Evolutionary conservation across 139 green algal species (phyloP), one percentile per base, ranked within the genome.

Genomic region (Tetradesmus lagerheimii): DNA sequence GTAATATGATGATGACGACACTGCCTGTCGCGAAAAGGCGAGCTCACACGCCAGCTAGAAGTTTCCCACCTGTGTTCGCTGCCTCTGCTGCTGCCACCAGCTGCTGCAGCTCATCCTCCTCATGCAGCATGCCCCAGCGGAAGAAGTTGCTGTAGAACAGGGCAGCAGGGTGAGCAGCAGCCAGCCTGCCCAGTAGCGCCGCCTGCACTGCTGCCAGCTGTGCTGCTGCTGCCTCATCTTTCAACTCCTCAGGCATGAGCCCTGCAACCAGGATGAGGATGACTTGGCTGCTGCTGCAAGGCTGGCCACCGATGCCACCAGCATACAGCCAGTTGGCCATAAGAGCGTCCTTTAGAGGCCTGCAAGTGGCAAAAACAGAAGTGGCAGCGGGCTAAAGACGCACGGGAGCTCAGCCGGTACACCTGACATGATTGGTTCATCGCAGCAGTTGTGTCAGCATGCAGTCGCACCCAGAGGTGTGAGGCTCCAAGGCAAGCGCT

Each of bases 101-200:
- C 82, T 77, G 35, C 53, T 87, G 50, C 38, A 87, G 82, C 82
- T 87, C 82, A 15, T 53, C 35, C 57, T 62, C 34, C 57, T 87
- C 78, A 27, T 71, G 43, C 41, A 67, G 34, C 80, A 85, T 75
- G 50, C 83, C 83, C 62, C 83, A 89, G 4, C 84, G 29, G 67
- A 83, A 89, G 84, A 43, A 81, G 67, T 89, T 80, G 43, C 62
- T 82, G 84, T 89, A 89, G 27, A 81, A 82, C 37, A 89, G 67
- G 6, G 84, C 64, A 3, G 34, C 35, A 14, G 84, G 64, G 45
- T 77, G 35, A 0, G 1, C 16, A 34, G 64, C 25, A 29, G 50
- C n/a, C 76, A 90, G 86, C 37, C 23, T 37, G 5, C 43, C 75
- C 45, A 90, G 86, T n/a, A 90, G 86, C 31, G 38, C 25, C 50